A percentile compares a stretch with the other conserved stretches of the same genome.
Evolutionary conservation across 2,329 filamentous ascomycete species (phyloP).

Genomic region (Fusarium avenaceum): DNA sequence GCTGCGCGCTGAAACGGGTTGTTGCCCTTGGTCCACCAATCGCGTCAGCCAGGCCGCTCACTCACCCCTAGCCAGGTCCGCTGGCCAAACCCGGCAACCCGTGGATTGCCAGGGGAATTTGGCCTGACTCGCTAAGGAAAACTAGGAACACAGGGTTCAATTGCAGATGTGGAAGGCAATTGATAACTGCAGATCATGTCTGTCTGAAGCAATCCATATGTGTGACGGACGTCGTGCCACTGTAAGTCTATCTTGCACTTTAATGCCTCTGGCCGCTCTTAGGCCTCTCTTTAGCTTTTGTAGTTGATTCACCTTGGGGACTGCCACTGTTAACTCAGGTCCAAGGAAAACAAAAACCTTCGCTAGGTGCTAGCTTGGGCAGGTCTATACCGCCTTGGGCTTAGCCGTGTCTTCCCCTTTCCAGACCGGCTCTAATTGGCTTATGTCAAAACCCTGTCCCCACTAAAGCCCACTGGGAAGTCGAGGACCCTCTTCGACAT

Average conservation of each 20-base stretch:
- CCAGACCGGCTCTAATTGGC: constrained; percentile 27
- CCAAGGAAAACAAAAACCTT: constrained; percentile 32
- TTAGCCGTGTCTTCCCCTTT: constrained; percentile 41
- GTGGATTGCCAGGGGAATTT: constrained; percentile 13
- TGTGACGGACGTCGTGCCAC: not conserved
- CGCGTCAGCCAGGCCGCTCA: constrained; percentile 4
- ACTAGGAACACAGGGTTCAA: constrained; percentile 12
- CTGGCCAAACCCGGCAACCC: constrained; percentile 21
- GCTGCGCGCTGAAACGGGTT: constrained; percentile 40
- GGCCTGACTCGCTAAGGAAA: constrained; percentile 15
- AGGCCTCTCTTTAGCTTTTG: constrained; percentile 19
- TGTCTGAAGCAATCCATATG: not conserved
- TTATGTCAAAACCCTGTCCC: not conserved
- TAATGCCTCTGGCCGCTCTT: not conserved
- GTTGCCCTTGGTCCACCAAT: constrained; percentile 32
- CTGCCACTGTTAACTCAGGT: constrained; percentile 14
- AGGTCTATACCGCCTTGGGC: constrained; percentile 20
- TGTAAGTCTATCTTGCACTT: not conserved
- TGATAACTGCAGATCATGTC: constrained; percentile 15
- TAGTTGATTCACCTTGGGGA: not conserved
- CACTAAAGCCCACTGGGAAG: constrained; percentile 29
- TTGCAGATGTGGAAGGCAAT: not conserved
- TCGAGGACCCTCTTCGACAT: constrained; percentile 29
- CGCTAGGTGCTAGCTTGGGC: constrained; percentile 12
- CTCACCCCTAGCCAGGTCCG: constrained; percentile 30